Conservation (phyloP, 2,329 filamentous ascomycete species). For the Didymella arachidicola region DNA sequence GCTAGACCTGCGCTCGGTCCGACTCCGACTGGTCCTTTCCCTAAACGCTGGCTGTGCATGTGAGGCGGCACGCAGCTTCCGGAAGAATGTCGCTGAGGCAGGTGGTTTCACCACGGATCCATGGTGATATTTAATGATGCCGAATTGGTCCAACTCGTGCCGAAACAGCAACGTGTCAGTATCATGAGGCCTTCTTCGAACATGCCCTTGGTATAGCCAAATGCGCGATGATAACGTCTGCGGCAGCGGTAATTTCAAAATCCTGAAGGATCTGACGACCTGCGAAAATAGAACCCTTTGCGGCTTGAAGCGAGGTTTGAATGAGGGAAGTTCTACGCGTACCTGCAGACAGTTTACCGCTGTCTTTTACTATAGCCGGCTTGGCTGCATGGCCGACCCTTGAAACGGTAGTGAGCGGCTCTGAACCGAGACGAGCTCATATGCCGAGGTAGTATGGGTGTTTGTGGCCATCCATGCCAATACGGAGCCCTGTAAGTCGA, state of each 20-base stretch:
- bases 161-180: neutral
- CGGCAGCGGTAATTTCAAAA: constrained; percentile 14
- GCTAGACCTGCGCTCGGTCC: constrained; percentile 14
- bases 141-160: neutral
- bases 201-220: constrained; percentile 1
- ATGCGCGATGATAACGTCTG: constrained; percentile 11
- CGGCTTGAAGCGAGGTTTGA: constrained; percentile 10
- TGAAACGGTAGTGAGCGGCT: constrained; percentile 33
- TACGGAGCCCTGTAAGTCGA: constrained; percentile 11
- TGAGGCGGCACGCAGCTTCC: constrained; percentile 11
- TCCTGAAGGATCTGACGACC: constrained; percentile 16
- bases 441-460: constrained; percentile 29
- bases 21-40: constrained; percentile 14
- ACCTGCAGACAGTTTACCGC: constrained; percentile 38
- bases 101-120: constrained; percentile 7
- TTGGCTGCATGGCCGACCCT: constrained; percentile 25
- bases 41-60: constrained; percentile 9
- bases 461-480: constrained; percentile 25
- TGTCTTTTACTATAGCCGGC: constrained; percentile 25
- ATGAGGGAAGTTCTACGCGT: constrained; percentile 27
- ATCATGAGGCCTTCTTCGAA: neutral
- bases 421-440: constrained; percentile 32
- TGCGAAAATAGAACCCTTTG: constrained; percentile 13
- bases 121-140: constrained; percentile 3
- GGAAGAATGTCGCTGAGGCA: constrained; percentile 6